Percentiles rank a stretch among this genome's conserved stretches.
Conservation (phyloP, 108 stramenopile genomes). For the Cyclotella baltica region DNA sequence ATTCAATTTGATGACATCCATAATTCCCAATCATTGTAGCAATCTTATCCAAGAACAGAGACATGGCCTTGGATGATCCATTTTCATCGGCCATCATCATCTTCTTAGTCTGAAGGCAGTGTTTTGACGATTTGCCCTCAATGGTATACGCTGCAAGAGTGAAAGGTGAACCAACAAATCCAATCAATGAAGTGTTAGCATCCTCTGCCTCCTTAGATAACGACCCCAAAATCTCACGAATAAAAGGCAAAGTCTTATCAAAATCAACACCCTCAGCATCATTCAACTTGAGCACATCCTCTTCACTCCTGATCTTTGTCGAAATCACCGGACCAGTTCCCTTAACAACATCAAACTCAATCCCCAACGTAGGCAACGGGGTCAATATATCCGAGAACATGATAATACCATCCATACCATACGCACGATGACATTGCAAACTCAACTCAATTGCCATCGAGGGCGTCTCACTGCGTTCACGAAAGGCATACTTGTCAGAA, state of each 20-base stretch:
- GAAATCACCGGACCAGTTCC: slow-evolving; percentile 95
- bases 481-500: slow-evolving; percentile 93
- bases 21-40: slow-evolving; percentile 92
- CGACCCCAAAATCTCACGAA: slow-evolving; percentile 83
- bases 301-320: slow-evolving; percentile 65
- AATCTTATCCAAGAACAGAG: slow-evolving; percentile 86
- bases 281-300: slow-evolving; percentile 67
- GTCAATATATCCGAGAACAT: slow-evolving; percentile 99
- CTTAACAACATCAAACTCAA: slow-evolving; percentile 96
- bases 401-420: slow-evolving; percentile 98
- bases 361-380: slow-evolving; percentile 94
- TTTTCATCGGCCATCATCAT: slow-evolving; percentile 90
- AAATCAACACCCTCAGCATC: slow-evolving; percentile 60
- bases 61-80: slow-evolving; percentile 74
- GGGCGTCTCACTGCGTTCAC: slow-evolving; percentile 94
- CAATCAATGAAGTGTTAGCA: slow-evolving; percentile 94
- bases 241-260: slow-evolving; percentile 92
- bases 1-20: slow-evolving; percentile 95
- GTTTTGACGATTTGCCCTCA: slow-evolving; percentile 93
- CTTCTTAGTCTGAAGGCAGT: slow-evolving; percentile 85
- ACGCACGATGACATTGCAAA: slow-evolving; percentile 93
- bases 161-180: slow-evolving; percentile 98
- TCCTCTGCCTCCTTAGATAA: slow-evolving; percentile 81
- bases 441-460: slow-evolving; percentile 94
- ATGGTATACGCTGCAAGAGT: slow-evolving; percentile 97